Conservation (phyloP, 1,284 basidiomycete genomes). For the Pseudozyma pruni region DNA sequence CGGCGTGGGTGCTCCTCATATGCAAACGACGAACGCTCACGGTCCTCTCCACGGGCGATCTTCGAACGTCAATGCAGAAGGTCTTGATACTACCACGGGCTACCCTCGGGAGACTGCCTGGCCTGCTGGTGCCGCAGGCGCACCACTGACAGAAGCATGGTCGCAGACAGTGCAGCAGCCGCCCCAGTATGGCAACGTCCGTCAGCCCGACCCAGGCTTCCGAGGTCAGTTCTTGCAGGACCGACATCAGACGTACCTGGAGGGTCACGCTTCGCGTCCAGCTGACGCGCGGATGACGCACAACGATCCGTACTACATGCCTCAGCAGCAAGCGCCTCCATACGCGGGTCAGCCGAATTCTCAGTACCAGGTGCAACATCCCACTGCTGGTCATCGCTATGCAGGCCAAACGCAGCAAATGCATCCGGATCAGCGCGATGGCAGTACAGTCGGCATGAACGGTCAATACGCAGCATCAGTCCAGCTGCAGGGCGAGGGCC, state of each 20-base stretch:
- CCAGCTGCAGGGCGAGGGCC: background rate
- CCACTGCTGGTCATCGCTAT: background rate
- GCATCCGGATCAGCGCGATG: background rate
- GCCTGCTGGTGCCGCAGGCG: background rate
- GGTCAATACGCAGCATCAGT: background rate
- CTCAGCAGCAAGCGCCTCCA: conserved; percentile 4
- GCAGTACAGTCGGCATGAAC: no score
- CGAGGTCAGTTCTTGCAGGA: background rate
- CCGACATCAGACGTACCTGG: conserved; percentile 1
- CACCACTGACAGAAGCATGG: background rate
- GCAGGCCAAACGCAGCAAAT: conserved; percentile 2
- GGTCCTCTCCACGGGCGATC: conserved; percentile 2
- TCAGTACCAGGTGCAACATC: background rate
- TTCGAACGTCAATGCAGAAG: background rate
- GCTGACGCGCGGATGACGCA: background rate
- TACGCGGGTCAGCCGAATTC: background rate
- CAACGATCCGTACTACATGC: background rate
- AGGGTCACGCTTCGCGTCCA: background rate
- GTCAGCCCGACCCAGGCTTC: background rate
- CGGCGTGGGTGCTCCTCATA: background rate
- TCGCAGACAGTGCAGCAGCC: conserved; percentile 2
- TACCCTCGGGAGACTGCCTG: background rate
- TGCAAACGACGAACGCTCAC: no score
- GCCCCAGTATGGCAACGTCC: background rate
- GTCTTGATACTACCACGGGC: background rate